Base-by-base conservation (phyloP, 208 protist genomes). In the Leishmania aethiopica region DNA sequence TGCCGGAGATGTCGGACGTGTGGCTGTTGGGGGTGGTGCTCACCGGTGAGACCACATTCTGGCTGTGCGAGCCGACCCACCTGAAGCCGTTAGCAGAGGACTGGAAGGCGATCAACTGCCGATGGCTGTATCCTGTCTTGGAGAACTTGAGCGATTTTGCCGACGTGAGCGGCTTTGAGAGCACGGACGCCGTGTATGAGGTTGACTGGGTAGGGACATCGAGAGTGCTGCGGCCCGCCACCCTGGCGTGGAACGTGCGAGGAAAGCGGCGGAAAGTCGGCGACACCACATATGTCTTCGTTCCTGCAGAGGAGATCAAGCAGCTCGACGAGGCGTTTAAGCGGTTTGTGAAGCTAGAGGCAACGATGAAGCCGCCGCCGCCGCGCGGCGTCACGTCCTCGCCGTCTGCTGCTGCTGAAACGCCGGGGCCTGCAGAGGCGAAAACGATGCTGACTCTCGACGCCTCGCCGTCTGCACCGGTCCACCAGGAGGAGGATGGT, bases 61-160 rank as follows among this genome's bases (percentile, higher is more conserved):
- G 94, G 93, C 81, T 97, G 40, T 89, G 90, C 53, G 86, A 91
- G 75, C 92, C 89, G 19, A 77, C 84, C 8, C 81, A 80, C 51
- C 81, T 86, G 13, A 93, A 89, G 53, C 82, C 85, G 47, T 77
- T 95, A 32, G 51, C 73, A 4, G 79, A 82, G 5, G 90, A 91
- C 49, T 97, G 94, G 93, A 91, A 86, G 74, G 35, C 66, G n/a
- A 79, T 81, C 75, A 90, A 80, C 57, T 92, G 89, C 80, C 84
- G 86, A 60, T 97, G 94, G 93, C 80, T 97, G 13, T 97, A 97
- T 72, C 90, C 90, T 40, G 87, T 94, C 11, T 84, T 93, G 69
- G 84, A 85, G 35, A 86, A 83, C 32, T 64, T 91, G 32, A 62
- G 59, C 57, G 82, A 86, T 62, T 88, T 89, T 84, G 84, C 88